Percentiles rank a stretch among this genome's conserved stretches.
Conservation (phyloP, 345 rosid genomes). For the Lenwebbia sp. region DNA sequence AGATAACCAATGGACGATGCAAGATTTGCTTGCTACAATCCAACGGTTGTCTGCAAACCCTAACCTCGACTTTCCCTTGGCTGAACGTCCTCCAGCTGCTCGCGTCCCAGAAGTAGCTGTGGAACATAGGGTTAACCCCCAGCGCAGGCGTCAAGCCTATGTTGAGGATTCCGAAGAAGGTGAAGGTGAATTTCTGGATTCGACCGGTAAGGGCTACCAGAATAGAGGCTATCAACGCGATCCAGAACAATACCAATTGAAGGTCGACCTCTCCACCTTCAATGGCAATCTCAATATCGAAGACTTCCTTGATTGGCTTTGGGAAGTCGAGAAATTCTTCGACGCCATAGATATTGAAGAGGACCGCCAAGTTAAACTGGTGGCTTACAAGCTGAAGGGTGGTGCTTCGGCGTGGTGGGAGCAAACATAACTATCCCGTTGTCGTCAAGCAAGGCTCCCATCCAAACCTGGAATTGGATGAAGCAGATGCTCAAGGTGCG, state of each 20-base stretch:
- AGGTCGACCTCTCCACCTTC: not conserved
- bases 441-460: not conserved
- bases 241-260: not conserved
- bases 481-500: not conserved
- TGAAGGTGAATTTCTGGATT: too few relatives aligned
- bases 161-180: too few relatives aligned
- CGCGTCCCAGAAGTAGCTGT: too few relatives aligned
- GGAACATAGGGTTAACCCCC: too few relatives aligned
- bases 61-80: too few relatives aligned
- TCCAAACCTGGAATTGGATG: not conserved
- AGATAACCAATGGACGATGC: too few relatives aligned
- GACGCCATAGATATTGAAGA: not conserved
- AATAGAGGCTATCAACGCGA: too few relatives aligned
- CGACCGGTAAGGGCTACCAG: too few relatives aligned
- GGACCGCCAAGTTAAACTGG: not conserved
- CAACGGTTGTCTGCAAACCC: too few relatives aligned
- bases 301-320: not conserved
- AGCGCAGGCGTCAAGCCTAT: too few relatives aligned
- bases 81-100: too few relatives aligned
- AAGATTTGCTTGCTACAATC: too few relatives aligned
- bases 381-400: not conserved
- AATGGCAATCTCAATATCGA: not conserved
- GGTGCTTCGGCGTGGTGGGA: constrained; percentile 2
- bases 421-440: not conserved
- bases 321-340: not conserved